Conservation (phyloP, 2,329 filamentous ascomycete species). For the Microdochium nivale region DNA sequence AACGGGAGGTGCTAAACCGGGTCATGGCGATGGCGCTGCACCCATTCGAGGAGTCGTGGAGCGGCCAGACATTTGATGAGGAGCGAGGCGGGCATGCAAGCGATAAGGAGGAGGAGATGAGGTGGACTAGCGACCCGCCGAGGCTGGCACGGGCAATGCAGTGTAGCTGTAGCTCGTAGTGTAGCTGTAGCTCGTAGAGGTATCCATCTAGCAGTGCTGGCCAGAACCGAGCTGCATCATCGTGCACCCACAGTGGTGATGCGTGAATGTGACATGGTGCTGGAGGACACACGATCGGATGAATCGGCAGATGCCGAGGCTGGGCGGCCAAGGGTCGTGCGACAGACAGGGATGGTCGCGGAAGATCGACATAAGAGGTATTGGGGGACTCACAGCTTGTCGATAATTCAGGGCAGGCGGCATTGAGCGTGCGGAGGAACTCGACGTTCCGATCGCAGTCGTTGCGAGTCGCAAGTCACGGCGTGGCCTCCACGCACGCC, state of each 20-base stretch:
- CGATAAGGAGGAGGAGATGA: conserved; percentile 64
- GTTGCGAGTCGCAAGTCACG: too few species aligned
- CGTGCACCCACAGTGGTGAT: neutral
- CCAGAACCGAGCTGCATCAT: neutral
- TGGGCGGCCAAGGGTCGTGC: neutral
- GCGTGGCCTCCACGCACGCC: too few species aligned
- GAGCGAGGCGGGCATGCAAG: conserved; percentile 37
- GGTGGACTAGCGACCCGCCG: conserved; percentile 83
- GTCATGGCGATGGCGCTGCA: conserved; percentile 77
- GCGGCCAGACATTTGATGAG: conserved; percentile 36
- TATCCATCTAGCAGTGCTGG: conserved; percentile 1
- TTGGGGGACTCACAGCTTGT: neutral
- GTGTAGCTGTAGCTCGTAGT: conserved; percentile 86
- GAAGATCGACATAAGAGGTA: neutral
- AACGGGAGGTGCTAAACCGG: conserved; percentile 67
- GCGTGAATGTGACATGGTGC: neutral
- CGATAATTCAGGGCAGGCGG: too few species aligned
- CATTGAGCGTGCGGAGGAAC: too few species aligned
- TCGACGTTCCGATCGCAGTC: too few species aligned
- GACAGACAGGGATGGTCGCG: neutral
- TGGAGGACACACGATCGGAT: neutral
- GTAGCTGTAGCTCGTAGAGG: neutral
- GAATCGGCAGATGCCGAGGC: neutral
- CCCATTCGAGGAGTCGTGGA: conserved; percentile 78
- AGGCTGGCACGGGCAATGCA: conserved; percentile 72